Percentiles rank a stretch among this genome's conserved stretches.
Conservation (phyloP, 2,329 filamentous ascomycete genomes). For the Ascochyta rabiei region DNA sequence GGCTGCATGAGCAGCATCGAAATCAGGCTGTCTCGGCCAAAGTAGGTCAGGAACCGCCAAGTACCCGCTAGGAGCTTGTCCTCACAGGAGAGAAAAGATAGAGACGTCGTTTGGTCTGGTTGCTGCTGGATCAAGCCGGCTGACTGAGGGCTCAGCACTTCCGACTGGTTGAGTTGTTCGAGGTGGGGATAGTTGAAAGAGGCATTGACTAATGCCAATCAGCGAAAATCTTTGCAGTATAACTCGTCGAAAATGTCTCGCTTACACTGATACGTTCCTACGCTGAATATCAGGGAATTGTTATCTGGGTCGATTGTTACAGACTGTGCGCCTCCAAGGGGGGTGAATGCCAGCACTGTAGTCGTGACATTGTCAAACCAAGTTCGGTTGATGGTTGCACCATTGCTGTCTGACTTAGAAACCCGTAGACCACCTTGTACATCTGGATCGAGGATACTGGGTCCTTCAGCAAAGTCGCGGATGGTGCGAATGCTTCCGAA, state of each 20-base stretch:
- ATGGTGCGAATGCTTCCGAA: slow-evolving; percentile 68
- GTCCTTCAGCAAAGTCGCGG: slow-evolving; percentile 66
- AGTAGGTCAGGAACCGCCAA: slow-evolving; percentile 71
- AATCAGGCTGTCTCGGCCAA: slow-evolving; percentile 70
- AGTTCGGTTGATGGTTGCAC: slow-evolving; percentile 57
- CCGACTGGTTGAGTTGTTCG: slow-evolving; percentile 56
- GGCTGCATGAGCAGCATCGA: slow-evolving; percentile 63
- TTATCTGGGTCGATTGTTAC: slow-evolving; percentile 44
- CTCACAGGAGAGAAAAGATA: slow-evolving; percentile 69
- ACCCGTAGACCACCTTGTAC: slow-evolving; percentile 63
- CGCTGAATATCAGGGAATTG: slow-evolving; percentile 51
- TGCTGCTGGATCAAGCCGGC: slow-evolving; percentile 54
- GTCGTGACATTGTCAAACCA: slow-evolving; percentile 70
- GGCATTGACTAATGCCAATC: slow-evolving; percentile 52
- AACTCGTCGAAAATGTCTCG: not conserved
- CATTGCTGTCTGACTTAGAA: slow-evolving; percentile 48
- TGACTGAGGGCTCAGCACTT: slow-evolving; percentile 59
- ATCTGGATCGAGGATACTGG: slow-evolving; percentile 54
- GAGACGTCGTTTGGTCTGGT: slow-evolving; percentile 56
- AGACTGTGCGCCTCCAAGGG: slow-evolving; percentile 27
- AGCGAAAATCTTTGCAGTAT: not conserved
- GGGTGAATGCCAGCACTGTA: slow-evolving; percentile 57
- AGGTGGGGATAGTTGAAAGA: slow-evolving; percentile 68
- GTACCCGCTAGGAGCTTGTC: slow-evolving; percentile 68
- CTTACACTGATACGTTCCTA: slow-evolving; percentile 59